phyloP scores from a whole-genome alignment of 1,139 yeast species.

The Blastobotrys buckinghamii region DNA sequence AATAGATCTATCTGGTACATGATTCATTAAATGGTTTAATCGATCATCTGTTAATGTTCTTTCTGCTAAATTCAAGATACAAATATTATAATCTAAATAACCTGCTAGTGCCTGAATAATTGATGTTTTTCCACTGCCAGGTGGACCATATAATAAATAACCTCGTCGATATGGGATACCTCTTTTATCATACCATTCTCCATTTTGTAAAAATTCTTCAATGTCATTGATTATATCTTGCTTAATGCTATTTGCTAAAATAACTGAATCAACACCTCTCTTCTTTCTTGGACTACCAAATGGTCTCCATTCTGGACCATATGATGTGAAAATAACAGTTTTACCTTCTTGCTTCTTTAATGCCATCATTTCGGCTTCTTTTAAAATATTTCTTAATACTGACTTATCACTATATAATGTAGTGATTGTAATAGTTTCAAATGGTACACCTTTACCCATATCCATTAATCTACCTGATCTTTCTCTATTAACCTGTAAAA shows the following conservation, averaged over 20 bases:
- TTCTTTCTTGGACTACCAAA: conserved; percentile 94
- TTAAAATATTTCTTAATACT: conserved; percentile 63
- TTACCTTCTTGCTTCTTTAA: conserved; percentile 83
- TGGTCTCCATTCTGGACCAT: conserved; percentile 99
- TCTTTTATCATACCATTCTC: conserved; percentile 89
- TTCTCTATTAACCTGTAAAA: conserved; percentile 82
- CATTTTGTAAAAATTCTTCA: conserved; percentile 67
- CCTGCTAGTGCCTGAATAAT: conserved; percentile 97
- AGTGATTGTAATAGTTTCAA: conserved; percentile 89
- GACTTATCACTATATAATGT: conserved; percentile 78
- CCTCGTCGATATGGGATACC: conserved; percentile 98
- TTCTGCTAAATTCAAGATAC: conserved; percentile 85
- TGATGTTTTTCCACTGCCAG: conserved; percentile 96
- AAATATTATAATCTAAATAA: conserved; percentile 89
- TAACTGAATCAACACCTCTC: conserved; percentile 77
- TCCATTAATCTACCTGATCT: conserved; percentile 86
- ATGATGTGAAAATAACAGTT: conserved; percentile 86
- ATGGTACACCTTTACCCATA: conserved; percentile 87
- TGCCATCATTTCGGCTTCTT: conserved; percentile 82
- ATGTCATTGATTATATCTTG: conserved; percentile 66
- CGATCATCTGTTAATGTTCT: conserved; percentile 90
- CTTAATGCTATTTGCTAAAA: conserved; percentile 69
- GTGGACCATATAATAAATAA: conserved; percentile 90
- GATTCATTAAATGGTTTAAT: conserved; percentile 90
- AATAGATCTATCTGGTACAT: conserved; percentile 85